phyloP scores from a whole-genome alignment of 2,329 filamentous ascomycete species.

The Sphaerulina musiva region DNA sequence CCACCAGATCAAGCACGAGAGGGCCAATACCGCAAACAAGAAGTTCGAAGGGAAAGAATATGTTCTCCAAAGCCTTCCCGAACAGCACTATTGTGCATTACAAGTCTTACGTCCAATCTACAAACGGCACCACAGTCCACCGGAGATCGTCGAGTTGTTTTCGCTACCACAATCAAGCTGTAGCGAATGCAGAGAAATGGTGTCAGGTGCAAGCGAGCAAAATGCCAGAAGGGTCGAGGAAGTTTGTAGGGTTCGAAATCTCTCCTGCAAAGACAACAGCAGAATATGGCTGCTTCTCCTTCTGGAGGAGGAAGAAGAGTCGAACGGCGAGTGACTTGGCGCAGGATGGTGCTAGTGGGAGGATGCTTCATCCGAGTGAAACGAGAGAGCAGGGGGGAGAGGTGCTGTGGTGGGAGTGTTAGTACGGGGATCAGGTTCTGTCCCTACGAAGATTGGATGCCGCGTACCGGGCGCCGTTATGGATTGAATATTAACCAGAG shows the following conservation, averaged over 20 bases:
- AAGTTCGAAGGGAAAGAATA: no score
- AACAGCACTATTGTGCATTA: neutral
- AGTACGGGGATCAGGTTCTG: no score
- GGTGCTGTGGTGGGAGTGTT: neutral
- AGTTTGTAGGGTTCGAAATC: neutral
- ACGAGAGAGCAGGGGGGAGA: neutral
- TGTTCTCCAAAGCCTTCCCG: neutral
- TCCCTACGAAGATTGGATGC: neutral
- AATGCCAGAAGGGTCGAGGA: neutral
- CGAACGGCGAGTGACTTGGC: neutral
- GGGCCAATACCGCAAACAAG: no score
- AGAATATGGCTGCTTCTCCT: neutral
- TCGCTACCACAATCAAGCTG: neutral
- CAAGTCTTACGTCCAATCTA: neutral
- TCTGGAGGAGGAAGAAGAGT: neutral
- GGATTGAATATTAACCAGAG: neutral
- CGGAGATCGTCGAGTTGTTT: neutral
- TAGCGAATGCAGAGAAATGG: neutral
- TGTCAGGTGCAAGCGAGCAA: neutral
- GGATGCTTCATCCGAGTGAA: neutral
- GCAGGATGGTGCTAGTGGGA: neutral
- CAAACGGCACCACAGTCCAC: neutral
- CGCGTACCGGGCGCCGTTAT: neutral
- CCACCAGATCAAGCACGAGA: no score
- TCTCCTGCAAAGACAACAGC: neutral